A percentile compares a stretch with the other conserved stretches of the same genome.
Evolutionary conservation across 331 rosid species (phyloP).

Genomic region (Phaseolus coccineus): DNA sequence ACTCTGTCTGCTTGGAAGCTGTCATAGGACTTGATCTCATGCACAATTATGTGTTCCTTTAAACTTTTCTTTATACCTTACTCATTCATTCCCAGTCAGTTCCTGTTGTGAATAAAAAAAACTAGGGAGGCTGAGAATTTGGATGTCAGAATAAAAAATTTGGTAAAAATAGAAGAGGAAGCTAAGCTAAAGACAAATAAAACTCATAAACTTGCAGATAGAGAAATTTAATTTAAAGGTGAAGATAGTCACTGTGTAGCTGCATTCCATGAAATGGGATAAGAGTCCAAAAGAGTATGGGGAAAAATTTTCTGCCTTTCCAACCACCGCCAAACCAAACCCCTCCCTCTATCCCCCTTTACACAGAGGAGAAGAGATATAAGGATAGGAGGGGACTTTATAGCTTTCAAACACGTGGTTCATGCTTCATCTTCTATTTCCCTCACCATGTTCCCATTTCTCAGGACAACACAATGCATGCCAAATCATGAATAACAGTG

Average conservation of each 20-base stretch:
- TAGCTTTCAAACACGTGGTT: slow-evolving; percentile 51
- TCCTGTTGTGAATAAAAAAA: slow-evolving; percentile 40
- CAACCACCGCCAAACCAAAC: slow-evolving; percentile 80
- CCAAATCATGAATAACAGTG: neutral
- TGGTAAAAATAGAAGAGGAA: neutral
- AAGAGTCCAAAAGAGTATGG: slow-evolving; percentile 67
- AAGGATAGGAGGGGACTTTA: slow-evolving; percentile 34
- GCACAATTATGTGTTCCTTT: slow-evolving; percentile 61
- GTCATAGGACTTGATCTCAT: slow-evolving; percentile 75
- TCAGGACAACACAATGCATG: slow-evolving; percentile 53
- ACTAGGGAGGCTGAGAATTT: slow-evolving; percentile 51
- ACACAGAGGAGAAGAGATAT: slow-evolving; percentile 40
- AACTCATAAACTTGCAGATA: slow-evolving; percentile 24
- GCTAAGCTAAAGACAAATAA: slow-evolving; percentile 46
- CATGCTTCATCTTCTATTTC: slow-evolving; percentile 29
- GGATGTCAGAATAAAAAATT: slow-evolving; percentile 46
- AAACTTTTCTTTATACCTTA: slow-evolving; percentile 49
- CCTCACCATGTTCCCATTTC: slow-evolving; percentile 62
- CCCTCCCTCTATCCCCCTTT: slow-evolving; percentile 44
- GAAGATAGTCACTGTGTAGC: slow-evolving; percentile 42
- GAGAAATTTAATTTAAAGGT: neutral
- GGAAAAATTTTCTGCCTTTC: slow-evolving; percentile 58
- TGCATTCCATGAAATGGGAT: slow-evolving; percentile 60
- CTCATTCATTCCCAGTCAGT: slow-evolving; percentile 46
- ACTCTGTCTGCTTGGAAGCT: slow-evolving; percentile 70